A percentile compares a stretch with the other conserved stretches of the same genome.
phyloP scores from a whole-genome alignment of 768 basidiomycete genomes.

The Amanita pseudoporphyria region DNA sequence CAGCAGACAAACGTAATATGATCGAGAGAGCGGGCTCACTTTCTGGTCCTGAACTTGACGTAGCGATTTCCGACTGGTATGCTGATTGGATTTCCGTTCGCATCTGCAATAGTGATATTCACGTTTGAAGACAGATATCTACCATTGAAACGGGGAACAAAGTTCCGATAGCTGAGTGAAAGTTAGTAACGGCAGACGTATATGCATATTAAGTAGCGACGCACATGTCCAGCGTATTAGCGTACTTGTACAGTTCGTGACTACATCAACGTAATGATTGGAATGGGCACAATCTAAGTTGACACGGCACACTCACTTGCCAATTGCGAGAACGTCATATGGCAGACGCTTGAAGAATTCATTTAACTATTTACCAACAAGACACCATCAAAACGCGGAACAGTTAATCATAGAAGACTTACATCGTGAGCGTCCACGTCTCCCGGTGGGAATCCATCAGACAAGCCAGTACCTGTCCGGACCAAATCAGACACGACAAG shows the following conservation, averaged over 20 bases:
- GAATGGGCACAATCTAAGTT: neutral
- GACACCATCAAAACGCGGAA: neutral
- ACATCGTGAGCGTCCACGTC: constrained; percentile 69
- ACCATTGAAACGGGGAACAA: constrained; percentile 55
- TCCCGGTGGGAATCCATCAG: constrained; percentile 64
- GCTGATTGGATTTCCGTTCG: constrained; percentile 25
- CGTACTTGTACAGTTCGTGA: constrained; percentile 77
- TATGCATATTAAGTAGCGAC: constrained; percentile 7
- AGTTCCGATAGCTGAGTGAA: constrained; percentile 44
- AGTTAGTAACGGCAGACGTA: neutral
- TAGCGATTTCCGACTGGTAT: constrained; percentile 41
- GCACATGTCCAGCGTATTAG: constrained; percentile 57
- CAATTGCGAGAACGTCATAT: constrained; percentile 78
- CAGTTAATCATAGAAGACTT: constrained; percentile 6
- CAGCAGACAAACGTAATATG: neutral
- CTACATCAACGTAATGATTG: constrained; percentile 23
- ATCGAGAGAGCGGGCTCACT: constrained; percentile 35
- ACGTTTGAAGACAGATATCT: constrained; percentile 80
- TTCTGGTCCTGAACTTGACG: constrained; percentile 63
- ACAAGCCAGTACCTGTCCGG: constrained; percentile 58
- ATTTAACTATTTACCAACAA: constrained; percentile 66
- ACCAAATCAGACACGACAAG: neutral
- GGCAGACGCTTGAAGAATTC: constrained; percentile 63
- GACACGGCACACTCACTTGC: constrained; percentile 46
- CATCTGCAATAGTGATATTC: constrained; percentile 63